These are phyloP conservation scores for Selenicereus undatus DNA, from an alignment of 148 eudicot genomes.

Conservation along the genomic window DNA sequence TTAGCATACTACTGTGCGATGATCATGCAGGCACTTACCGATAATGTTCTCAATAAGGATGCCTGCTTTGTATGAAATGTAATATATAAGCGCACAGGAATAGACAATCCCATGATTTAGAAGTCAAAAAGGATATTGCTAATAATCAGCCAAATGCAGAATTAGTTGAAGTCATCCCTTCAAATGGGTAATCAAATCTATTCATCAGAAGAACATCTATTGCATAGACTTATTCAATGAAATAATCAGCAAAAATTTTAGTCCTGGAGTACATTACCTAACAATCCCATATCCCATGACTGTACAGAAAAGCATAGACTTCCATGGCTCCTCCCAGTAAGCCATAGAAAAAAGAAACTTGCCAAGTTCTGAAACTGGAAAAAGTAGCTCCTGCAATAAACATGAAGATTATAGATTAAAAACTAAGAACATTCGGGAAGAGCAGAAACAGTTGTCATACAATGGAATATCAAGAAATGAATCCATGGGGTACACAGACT, in stretches of 20 bases:
- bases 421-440: not conserved
- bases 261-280: constrained; percentile 39
- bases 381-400: constrained; percentile 70
- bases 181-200: not conserved
- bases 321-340: constrained; percentile 76
- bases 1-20: not conserved
- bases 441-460: not conserved
- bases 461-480: no score
- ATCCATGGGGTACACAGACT: no score
- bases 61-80: not conserved
- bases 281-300: constrained; percentile 47
- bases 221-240: not conserved
- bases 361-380: constrained; percentile 52
- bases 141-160: not conserved
- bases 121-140: not conserved
- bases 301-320: constrained; percentile 64
- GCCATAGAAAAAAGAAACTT: constrained; percentile 48
- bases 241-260: not conserved
- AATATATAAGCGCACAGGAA: not conserved
- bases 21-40: not conserved
- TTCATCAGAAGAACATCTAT: not conserved
- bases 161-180: not conserved
- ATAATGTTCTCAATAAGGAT: not conserved
- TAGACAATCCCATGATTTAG: not conserved
- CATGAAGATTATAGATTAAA: not conserved